Conservation (phyloP, 116 monocot species). For the Phalaenopsis hybrid region DNA sequence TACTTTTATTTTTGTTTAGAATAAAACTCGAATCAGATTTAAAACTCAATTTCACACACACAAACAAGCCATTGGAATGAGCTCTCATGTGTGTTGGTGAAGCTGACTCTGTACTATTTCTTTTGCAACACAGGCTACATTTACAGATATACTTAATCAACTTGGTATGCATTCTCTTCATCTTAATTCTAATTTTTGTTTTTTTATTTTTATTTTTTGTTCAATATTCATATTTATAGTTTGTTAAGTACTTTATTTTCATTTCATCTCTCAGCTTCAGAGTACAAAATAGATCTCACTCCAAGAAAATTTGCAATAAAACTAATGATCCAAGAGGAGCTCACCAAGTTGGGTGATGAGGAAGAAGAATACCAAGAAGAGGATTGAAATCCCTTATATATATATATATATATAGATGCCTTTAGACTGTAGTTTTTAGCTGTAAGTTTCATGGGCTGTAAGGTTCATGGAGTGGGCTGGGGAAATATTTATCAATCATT, state of each 20-base stretch:
- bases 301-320: conserved; percentile 35
- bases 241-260: neutral
- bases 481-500: too few relatives aligned
- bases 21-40: too few relatives aligned
- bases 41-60: too few relatives aligned
- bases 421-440: too few relatives aligned
- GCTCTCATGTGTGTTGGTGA: too few relatives aligned
- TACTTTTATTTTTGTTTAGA: too few relatives aligned
- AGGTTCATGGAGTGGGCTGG: too few relatives aligned
- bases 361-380: conserved; percentile 33
- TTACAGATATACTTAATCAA: conserved; percentile 36
- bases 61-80: too few relatives aligned
- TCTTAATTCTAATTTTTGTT: neutral
- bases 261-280: conserved; percentile 15
- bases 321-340: conserved; percentile 54
- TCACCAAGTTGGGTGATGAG: conserved; percentile 42
- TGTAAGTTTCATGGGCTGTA: too few relatives aligned
- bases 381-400: conserved; percentile 14
- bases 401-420: too few relatives aligned
- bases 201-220: too few relatives aligned
- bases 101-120: neutral
- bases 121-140: conserved; percentile 26
- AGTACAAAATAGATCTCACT: conserved; percentile 36
- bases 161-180: conserved; percentile 24
- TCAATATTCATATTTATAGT: too few relatives aligned